phyloP scores from a whole-genome alignment of 1,139 yeast species.

The Geotrichum australiense region DNA sequence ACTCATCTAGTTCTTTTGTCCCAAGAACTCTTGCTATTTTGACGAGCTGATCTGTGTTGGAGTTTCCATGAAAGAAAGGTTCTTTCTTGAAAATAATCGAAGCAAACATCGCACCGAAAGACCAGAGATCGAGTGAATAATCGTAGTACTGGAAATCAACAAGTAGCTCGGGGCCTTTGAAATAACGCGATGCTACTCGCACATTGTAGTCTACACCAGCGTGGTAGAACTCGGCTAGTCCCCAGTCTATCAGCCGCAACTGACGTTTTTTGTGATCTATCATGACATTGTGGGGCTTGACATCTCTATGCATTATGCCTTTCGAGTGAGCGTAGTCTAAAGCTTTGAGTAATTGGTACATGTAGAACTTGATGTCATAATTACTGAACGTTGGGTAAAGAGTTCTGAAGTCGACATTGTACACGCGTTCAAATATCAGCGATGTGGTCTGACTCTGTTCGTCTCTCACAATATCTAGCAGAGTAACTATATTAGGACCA shows the following conservation, averaged over 20 bases:
- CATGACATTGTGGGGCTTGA: slow-evolving; percentile 95
- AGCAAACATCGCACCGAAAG: slow-evolving; percentile 95
- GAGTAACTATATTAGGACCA: slow-evolving; percentile 71
- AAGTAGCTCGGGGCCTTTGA: slow-evolving; percentile 88
- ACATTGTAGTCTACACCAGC: slow-evolving; percentile 88
- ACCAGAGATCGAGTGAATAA: slow-evolving; percentile 89
- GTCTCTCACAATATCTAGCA: slow-evolving; percentile 78
- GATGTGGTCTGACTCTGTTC: slow-evolving; percentile 83
- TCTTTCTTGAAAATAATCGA: slow-evolving; percentile 92
- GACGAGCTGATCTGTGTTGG: slow-evolving; percentile 88
- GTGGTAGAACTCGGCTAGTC: slow-evolving; percentile 90
- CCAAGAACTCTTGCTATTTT: slow-evolving; percentile 89
- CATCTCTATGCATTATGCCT: slow-evolving; percentile 97
- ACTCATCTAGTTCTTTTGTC: slow-evolving; percentile 65
- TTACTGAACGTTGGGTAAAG: slow-evolving; percentile 78
- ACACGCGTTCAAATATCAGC: slow-evolving; percentile 74
- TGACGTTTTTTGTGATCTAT: slow-evolving; percentile 67
- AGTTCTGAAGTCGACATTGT: slow-evolving; percentile 79
- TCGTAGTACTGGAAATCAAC: slow-evolving; percentile 86
- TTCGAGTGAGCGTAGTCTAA: slow-evolving; percentile 85
- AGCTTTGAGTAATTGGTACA: slow-evolving; percentile 76
- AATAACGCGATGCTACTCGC: slow-evolving; percentile 89
- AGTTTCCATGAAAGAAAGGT: slow-evolving; percentile 92
- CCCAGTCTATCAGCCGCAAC: slow-evolving; percentile 90
- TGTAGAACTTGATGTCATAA: slow-evolving; percentile 72